phyloP scores from a whole-genome alignment of 495 filamentous ascomycete genomes.

The Penicillium chermesinum region DNA sequence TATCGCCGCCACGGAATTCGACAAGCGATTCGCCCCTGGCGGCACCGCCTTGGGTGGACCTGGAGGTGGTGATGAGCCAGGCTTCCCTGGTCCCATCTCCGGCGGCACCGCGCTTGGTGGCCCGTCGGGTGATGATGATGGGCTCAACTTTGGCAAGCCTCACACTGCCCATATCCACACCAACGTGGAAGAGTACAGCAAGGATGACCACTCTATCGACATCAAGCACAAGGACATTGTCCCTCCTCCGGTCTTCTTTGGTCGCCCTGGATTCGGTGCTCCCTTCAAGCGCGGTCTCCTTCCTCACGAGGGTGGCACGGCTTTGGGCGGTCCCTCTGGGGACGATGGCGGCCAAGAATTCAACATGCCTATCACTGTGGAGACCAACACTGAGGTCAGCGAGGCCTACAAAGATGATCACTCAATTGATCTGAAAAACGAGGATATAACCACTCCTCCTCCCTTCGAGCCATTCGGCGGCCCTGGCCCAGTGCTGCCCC shows the following conservation, averaged over 20 bases:
- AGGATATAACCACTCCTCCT: constrained; percentile 10
- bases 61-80: constrained; percentile 16
- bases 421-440: constrained; percentile 24
- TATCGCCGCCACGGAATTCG: constrained; percentile 3
- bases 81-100: constrained; percentile 3
- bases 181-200: constrained; percentile 14
- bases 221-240: constrained; percentile 17
- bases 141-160: constrained; percentile 10
- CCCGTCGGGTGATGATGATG: constrained; percentile 20
- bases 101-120: constrained; percentile 19
- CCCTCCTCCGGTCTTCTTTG: constrained; percentile 5
- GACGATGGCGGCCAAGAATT: constrained; percentile 27
- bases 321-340: constrained; percentile 23
- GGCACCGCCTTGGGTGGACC: constrained; percentile 23
- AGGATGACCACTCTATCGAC: constrained; percentile 20
- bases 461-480: constrained; percentile 4
- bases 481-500: not conserved
- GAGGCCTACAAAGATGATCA: constrained; percentile 28
- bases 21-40: constrained; percentile 17
- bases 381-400: constrained; percentile 14
- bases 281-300: constrained; percentile 11
- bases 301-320: constrained; percentile 8
- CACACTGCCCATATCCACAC: constrained; percentile 14
- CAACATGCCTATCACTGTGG: constrained; percentile 19
- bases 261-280: constrained; percentile 2